Evolutionary conservation across 495 filamentous ascomycete species (phyloP).

Genomic region (Lepraria neglecta): DNA sequence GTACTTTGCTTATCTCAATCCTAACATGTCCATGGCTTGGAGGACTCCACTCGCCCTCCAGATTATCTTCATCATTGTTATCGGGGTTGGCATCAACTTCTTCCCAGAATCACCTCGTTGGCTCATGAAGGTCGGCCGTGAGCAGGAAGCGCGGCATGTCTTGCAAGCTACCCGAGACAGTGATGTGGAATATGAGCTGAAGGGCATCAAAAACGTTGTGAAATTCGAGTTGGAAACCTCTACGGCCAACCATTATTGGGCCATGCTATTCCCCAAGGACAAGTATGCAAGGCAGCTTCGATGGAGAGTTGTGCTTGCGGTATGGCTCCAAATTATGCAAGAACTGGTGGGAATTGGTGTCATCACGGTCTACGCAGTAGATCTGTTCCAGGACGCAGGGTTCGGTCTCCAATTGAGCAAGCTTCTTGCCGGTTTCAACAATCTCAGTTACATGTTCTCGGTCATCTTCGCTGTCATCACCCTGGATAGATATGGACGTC

Average conservation of each 20-base stretch:
- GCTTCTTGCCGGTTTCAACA: slow-evolving; percentile 49
- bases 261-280: slow-evolving; percentile 32
- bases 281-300: slow-evolving; percentile 43
- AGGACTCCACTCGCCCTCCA: slow-evolving; percentile 42
- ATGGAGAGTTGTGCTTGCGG: slow-evolving; percentile 50
- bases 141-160: slow-evolving; percentile 48
- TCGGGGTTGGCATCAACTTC: slow-evolving; percentile 48
- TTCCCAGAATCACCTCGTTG: slow-evolving; percentile 59
- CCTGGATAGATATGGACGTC: slow-evolving; percentile 26
- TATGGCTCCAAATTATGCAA: slow-evolving; percentile 51
- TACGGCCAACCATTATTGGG: slow-evolving; percentile 25
- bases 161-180: slow-evolving; percentile 34
- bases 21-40: slow-evolving; percentile 38
- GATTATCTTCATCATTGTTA: slow-evolving; percentile 46
- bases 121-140: slow-evolving; percentile 48
- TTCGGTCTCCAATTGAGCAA: slow-evolving; percentile 43
- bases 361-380: slow-evolving; percentile 40
- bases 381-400: slow-evolving; percentile 40
- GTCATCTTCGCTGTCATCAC: slow-evolving; percentile 49
- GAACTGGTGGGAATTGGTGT: slow-evolving; percentile 39
- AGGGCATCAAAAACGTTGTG: slow-evolving; percentile 31
- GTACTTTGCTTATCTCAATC: slow-evolving; percentile 48
- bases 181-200: slow-evolving; percentile 31
- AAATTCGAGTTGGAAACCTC: slow-evolving; percentile 31
- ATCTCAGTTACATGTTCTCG: slow-evolving; percentile 48